These are phyloP conservation scores for Tagetes patula DNA, from an alignment of 129 eudicot species.

Conservation along the genomic window DNA sequence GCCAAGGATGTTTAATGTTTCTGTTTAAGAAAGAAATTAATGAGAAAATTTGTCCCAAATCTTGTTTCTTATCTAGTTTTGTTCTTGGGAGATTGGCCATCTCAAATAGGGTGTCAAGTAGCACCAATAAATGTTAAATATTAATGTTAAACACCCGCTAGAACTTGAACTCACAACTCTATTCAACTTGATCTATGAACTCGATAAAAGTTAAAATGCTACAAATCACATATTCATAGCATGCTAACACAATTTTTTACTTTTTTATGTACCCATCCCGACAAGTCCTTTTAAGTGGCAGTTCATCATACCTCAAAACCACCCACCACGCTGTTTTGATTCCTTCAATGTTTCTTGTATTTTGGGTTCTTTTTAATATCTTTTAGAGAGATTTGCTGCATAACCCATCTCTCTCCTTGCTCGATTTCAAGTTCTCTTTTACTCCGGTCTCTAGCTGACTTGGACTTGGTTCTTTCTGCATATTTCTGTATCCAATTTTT, in stretches of 20 bases:
- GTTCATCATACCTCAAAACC: slow-evolving; percentile 34
- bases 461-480: neutral
- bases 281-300: neutral
- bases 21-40: too few relatives aligned
- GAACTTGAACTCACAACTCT: neutral
- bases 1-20: too few relatives aligned
- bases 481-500: neutral
- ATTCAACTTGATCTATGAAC: neutral
- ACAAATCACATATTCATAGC: neutral
- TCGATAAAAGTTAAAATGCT: neutral
- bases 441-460: neutral
- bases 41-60: too few relatives aligned
- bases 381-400: slow-evolving; percentile 56
- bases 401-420: slow-evolving; percentile 62
- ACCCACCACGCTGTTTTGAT: slow-evolving; percentile 70
- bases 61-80: too few relatives aligned
- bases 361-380: slow-evolving; percentile 50
- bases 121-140: too few relatives aligned
- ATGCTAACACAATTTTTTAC: neutral
- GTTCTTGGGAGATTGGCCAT: too few relatives aligned
- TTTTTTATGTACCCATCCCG: neutral
- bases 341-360: slow-evolving; percentile 60
- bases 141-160: neutral
- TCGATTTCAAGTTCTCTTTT: slow-evolving; percentile 50
- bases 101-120: too few relatives aligned